These are phyloP conservation scores for Cochlearia excelsa DNA, from an alignment of 345 rosid genomes.

Conservation along the genomic window DNA sequence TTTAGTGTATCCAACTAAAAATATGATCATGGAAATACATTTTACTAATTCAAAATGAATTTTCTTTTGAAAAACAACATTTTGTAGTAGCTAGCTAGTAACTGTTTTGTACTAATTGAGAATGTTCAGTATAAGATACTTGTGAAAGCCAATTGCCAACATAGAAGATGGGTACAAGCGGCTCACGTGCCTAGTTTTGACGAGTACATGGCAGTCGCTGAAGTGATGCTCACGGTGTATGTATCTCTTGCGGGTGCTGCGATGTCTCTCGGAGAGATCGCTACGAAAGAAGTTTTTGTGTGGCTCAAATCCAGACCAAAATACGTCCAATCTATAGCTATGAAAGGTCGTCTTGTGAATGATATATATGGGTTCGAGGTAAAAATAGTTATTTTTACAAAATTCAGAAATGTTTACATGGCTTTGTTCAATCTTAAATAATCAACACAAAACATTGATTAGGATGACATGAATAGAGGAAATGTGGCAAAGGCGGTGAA, in stretches of 20 bases:
- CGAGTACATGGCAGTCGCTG: conserved; percentile 18
- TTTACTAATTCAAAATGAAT: too few species aligned
- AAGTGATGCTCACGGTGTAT: background rate
- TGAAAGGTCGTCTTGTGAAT: conserved; percentile 23
- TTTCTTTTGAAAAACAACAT: too few species aligned
- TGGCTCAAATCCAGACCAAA: conserved; percentile 30
- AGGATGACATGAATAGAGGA: conserved; percentile 39
- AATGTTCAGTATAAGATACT: conserved; percentile 12
- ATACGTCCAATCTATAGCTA: background rate
- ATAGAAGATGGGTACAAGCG: conserved; percentile 3
- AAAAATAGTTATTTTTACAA: too few species aligned
- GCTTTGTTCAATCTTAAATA: too few species aligned
- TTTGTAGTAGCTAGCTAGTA: too few species aligned
- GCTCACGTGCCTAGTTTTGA: conserved; percentile 24
- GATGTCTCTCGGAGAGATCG: conserved; percentile 9
- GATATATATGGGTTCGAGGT: conserved; percentile 21
- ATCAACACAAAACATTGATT: background rate
- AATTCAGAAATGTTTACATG: too few species aligned
- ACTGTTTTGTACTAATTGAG: too few species aligned
- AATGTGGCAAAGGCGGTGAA: background rate
- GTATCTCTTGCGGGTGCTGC: background rate
- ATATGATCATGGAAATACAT: too few species aligned
- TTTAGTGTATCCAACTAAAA: too few species aligned
- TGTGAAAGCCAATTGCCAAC: background rate
- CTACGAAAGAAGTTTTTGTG: conserved; percentile 12